Conservation (phyloP, 2,329 filamentous ascomycete genomes). For the Cadophora sp. region DNA sequence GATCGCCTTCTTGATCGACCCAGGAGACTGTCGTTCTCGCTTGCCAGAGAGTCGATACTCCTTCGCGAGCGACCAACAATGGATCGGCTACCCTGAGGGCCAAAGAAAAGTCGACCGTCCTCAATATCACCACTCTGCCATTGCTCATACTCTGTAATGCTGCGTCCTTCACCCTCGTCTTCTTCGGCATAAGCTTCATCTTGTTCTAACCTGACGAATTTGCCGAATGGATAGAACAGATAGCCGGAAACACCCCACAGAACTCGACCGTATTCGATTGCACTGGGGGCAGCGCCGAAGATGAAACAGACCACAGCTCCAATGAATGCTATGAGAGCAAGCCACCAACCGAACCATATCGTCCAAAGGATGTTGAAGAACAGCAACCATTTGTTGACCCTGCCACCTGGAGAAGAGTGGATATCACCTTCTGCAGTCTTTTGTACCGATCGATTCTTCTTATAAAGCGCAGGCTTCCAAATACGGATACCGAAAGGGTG, state of each 20-base stretch:
- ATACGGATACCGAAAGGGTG: constrained; percentile 98
- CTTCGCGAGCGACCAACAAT: constrained; percentile 85
- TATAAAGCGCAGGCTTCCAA: constrained; percentile 98
- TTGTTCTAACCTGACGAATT: constrained; percentile 90
- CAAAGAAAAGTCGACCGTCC: constrained; percentile 95
- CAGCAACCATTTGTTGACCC: constrained; percentile 83
- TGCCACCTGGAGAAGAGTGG: constrained; percentile 89
- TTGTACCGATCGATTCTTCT: constrained; percentile 95
- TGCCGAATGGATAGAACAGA: constrained; percentile 94
- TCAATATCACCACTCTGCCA: constrained; percentile 98
- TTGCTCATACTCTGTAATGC: constrained; percentile 98
- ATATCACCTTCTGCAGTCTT: constrained; percentile 97
- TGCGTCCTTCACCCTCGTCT: constrained; percentile 93
- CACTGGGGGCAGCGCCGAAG: constrained; percentile 80
- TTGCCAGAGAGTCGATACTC: constrained; percentile 83
- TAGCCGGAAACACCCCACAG: constrained; percentile 86
- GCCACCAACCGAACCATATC: constrained; percentile 94
- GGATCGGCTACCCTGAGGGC: constrained; percentile 75
- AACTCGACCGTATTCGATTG: constrained; percentile 83
- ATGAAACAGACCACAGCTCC: constrained; percentile 81
- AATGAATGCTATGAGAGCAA: constrained; percentile 75
- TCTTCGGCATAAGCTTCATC: constrained; percentile 95
- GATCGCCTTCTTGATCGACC: constrained; percentile 66
- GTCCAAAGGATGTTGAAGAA: constrained; percentile 94
- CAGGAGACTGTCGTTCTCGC: constrained; percentile 89